phyloP scores from a whole-genome alignment of 2,329 filamentous ascomycete species.

The Exophiala viscosa region DNA sequence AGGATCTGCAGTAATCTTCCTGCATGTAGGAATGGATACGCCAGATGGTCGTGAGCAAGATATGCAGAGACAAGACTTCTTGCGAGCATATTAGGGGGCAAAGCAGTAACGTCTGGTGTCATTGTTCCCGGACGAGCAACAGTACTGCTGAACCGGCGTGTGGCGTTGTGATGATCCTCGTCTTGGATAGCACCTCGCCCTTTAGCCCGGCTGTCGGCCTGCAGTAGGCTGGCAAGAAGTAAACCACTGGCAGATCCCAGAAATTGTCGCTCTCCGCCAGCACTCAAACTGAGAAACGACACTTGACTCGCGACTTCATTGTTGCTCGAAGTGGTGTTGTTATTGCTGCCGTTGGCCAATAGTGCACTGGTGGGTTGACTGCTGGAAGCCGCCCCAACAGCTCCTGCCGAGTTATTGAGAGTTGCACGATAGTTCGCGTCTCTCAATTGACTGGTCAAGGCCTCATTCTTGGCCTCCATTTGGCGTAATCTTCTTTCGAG shows the following conservation, averaged over 20 bases:
- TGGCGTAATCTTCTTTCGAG: conserved; percentile 6
- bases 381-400: not conserved
- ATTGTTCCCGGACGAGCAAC: not conserved
- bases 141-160: conserved; percentile 3
- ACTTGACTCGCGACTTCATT: conserved; percentile 41
- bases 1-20: conserved; percentile 26
- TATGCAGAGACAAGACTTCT: conserved; percentile 41
- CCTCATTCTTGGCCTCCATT: conserved; percentile 11
- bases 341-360: not conserved
- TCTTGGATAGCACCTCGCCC: not conserved
- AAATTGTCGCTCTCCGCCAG: conserved; percentile 43
- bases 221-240: conserved; percentile 42
- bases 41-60: conserved; percentile 43
- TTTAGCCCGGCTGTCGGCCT: conserved; percentile 21
- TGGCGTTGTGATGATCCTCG: conserved; percentile 1
- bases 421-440: conserved; percentile 2
- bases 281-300: conserved; percentile 42
- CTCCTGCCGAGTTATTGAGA: not conserved
- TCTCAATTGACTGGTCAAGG: conserved; percentile 7
- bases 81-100: conserved; percentile 38
- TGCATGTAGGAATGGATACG: conserved; percentile 42
- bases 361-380: not conserved
- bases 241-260: conserved; percentile 36
- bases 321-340: not conserved
- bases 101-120: conserved; percentile 11